Evolutionary conservation across 2,329 filamentous ascomycete genomes (phyloP).

Genomic region (Truncatella angustata): DNA sequence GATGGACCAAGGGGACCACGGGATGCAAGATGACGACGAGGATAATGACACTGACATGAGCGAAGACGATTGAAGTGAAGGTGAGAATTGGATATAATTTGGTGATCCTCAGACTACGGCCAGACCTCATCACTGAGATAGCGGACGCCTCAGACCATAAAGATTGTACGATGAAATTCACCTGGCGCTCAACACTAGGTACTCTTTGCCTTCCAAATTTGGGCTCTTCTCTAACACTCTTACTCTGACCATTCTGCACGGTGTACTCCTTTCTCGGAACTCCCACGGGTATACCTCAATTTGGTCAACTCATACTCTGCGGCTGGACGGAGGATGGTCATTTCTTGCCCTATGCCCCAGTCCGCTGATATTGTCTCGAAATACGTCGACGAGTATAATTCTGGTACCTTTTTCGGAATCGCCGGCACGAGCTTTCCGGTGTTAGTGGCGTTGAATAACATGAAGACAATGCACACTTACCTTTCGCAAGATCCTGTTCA

Average conservation of each 20-base stretch:
- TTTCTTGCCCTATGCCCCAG: conserved; percentile 25
- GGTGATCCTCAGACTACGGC: conserved; percentile 12
- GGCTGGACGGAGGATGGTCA: conserved; percentile 28
- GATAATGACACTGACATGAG: conserved; percentile 15
- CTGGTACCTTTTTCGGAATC: conserved; percentile 22
- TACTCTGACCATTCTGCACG: conserved; percentile 22
- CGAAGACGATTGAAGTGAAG: conserved; percentile 16
- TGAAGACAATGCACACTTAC: conserved; percentile 16
- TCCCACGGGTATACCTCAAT: conserved; percentile 26
- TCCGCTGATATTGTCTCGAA: conserved; percentile 24
- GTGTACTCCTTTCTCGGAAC: conserved; percentile 25
- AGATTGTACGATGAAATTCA: too few species aligned
- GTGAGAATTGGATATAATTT: conserved; percentile 15
- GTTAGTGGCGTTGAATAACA: background rate
- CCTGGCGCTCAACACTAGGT: background rate
- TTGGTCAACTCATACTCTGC: conserved; percentile 25
- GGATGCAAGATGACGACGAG: conserved; percentile 2
- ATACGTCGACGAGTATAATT: conserved; percentile 20
- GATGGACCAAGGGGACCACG: background rate
- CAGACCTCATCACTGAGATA: conserved; percentile 14
- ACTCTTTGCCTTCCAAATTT: background rate
- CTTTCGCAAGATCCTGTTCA: conserved; percentile 27
- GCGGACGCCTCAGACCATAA: background rate
- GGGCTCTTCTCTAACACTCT: background rate
- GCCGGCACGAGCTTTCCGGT: background rate